Percentiles rank a stretch among this genome's conserved stretches.
Evolutionary conservation across 2,329 filamentous ascomycete species (phyloP).

Genomic region (Reticulascus tulasneorum): DNA sequence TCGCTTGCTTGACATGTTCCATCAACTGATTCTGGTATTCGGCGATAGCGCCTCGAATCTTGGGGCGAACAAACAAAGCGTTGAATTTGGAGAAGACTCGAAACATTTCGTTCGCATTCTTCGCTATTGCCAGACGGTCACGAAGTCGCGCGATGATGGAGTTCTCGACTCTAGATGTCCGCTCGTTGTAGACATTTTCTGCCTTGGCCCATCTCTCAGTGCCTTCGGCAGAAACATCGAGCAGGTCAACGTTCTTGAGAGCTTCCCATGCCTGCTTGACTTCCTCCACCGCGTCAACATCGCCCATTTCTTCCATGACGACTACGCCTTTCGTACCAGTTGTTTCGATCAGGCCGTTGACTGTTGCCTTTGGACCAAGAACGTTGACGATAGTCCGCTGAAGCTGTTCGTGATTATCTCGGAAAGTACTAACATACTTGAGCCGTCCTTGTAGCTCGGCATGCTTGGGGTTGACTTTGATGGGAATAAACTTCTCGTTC

Average conservation of each 20-base stretch:
- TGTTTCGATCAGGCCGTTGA: conserved; percentile 49
- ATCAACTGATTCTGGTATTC: conserved; percentile 98
- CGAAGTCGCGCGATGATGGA: conserved; percentile 94
- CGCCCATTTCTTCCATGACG: conserved; percentile 89
- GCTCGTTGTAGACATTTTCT: conserved; percentile 94
- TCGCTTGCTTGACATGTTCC: conserved; percentile 95
- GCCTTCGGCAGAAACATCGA: conserved; percentile 87
- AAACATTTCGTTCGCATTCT: conserved; percentile 99
- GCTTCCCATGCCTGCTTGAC: conserved; percentile 93
- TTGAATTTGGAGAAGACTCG: conserved; percentile 99
- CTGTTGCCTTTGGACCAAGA: conserved; percentile 70
- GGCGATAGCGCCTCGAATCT: conserved; percentile 95
- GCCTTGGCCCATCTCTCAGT: conserved; percentile 90
- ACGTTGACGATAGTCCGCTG: conserved; percentile 96
- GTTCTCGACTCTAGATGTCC: conserved; percentile 95
- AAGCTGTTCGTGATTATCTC: conserved; percentile 95
- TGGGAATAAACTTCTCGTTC: conserved; percentile 97
- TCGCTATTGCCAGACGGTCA: conserved; percentile 89
- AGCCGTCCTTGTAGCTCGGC: conserved; percentile 84
- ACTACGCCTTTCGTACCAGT: conserved; percentile 56
- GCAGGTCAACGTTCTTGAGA: conserved; percentile 87
- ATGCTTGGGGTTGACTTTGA: conserved; percentile 89
- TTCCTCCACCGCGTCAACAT: conserved; percentile 95
- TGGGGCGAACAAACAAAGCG: conserved; percentile 95
- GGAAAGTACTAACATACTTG: conserved; percentile 91